Base-by-base conservation (phyloP, 371 early-diverging fungal species). In the Entomophthora muscae region DNA sequence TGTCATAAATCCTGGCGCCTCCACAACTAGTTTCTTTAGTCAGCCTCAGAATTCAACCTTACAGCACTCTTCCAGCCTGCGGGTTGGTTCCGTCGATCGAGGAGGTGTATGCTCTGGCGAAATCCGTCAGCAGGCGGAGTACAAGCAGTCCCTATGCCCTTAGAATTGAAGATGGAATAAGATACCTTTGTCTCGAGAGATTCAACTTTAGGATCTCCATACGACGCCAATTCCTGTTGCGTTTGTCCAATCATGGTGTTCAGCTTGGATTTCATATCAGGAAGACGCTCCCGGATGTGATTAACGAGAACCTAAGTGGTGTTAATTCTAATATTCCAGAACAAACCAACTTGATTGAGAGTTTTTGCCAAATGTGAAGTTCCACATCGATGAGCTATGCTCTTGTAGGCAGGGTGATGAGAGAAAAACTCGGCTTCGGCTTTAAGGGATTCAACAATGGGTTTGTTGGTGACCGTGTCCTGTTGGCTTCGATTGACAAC, bases 401-500 rank as follows among this genome's bases (percentile, higher is more conserved):
- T 82, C 55, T 79, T 77, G 72, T 95, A 95, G 22, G 88, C 83
- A 3, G 88, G 83, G 66, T 93, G 92, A 30, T 69, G 73, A 58
- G 73, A 67, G 75, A 95, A 95, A 65, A 91, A 94, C 28, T 79
- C 80, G 12, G 75, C 71, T 69, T 95, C 96, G 17, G 81, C 73
- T 64, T 78, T 72, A 53, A 93, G 70, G 12, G 94, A 85, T 10
- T 81, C 82, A 2, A 71, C 62, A 75, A 94, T 91, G 7, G 88
- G 81, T 68, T 88, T 89, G 65, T 83, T 87, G 30, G 77, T 76
- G 52, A 83, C 67, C n/a, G 90, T 88, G 67, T 91, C 92, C 65
- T 92, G 83, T 67, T 93, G 91, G 69, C 88, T 85, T 66, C 94
- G 79, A 72, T 91, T 92, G 28, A 95, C 86, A 3, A 92, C 84